Conservation (phyloP, 192 early-diverging fungal species). For the Dimargaris cristalligena region DNA sequence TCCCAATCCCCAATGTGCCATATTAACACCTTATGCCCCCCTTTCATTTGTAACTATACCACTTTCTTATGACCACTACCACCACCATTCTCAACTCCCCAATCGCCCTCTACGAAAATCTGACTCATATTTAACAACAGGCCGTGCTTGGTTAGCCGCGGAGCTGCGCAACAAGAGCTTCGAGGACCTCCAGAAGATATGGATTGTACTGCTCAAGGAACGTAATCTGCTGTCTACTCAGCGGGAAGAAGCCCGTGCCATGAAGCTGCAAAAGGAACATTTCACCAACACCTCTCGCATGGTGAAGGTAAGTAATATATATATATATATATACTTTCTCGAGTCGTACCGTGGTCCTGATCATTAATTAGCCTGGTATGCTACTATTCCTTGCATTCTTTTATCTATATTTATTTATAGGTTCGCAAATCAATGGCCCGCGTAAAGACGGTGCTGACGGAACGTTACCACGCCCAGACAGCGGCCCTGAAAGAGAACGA, state of each 20-base stretch:
- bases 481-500: conserved; percentile 17
- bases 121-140: too few relatives aligned
- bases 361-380: too few relatives aligned
- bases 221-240: conserved; percentile 66
- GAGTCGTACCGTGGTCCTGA: too few relatives aligned
- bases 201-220: conserved; percentile 79
- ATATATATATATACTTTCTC: too few relatives aligned
- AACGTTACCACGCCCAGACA: conserved; percentile 49
- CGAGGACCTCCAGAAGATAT: conserved; percentile 92
- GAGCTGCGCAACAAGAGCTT: conserved; percentile 88
- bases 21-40: neutral
- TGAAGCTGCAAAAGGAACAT: conserved; percentile 30
- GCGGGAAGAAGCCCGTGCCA: conserved; percentile 41
- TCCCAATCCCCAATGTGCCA: too few relatives aligned
- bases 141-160: conserved; percentile 73
- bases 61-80: too few relatives aligned
- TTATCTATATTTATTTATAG: too few relatives aligned
- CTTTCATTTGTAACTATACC: conserved; percentile 1
- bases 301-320: conserved; percentile 31
- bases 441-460: conserved; percentile 62
- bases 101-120: too few relatives aligned
- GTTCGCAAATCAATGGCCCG: conserved; percentile 53
- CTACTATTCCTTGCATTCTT: too few relatives aligned
- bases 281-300: conserved; percentile 46
- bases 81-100: too few relatives aligned